A percentile compares a stretch with the other conserved stretches of the same genome.
phyloP scores from a whole-genome alignment of 805 yeast genomes.

The Metschnikowia picachoensis region DNA sequence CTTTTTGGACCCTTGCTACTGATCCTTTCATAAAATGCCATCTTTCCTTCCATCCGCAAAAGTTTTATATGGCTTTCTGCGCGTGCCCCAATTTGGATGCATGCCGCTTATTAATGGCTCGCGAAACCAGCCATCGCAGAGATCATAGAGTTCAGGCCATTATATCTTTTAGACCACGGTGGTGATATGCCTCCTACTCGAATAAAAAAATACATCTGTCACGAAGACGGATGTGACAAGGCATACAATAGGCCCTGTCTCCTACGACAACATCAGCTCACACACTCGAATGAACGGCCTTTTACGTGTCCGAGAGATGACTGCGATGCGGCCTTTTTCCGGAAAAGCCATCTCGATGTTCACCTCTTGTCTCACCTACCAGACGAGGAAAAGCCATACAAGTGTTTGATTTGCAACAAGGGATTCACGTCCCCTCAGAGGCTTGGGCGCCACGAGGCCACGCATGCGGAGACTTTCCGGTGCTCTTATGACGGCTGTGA shows the following conservation, averaged over 20 bases:
- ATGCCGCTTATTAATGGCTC: no score
- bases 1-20: no score
- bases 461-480: slow-evolving; percentile 51
- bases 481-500: slow-evolving; percentile 63
- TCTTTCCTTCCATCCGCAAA: no score
- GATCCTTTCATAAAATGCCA: no score
- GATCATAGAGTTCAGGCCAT: background rate
- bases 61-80: no score
- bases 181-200: slow-evolving; percentile 26
- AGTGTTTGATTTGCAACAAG: slow-evolving; percentile 72
- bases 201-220: slow-evolving; percentile 62
- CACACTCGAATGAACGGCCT: slow-evolving; percentile 80
- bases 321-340: slow-evolving; percentile 63
- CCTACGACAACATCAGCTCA: slow-evolving; percentile 73
- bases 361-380: slow-evolving; percentile 62
- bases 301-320: slow-evolving; percentile 51
- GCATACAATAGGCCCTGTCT: slow-evolving; percentile 78
- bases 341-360: slow-evolving; percentile 78
- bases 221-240: slow-evolving; percentile 63
- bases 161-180: no score
- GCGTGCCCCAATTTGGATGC: no score
- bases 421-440: slow-evolving; percentile 83
- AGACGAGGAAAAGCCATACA: slow-evolving; percentile 58
- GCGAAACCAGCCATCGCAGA: background rate
- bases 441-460: slow-evolving; percentile 72